Percentiles rank a stretch among this genome's conserved stretches.
Conservation (phyloP, 352 stramenopile species). For the Globisporangium irregulare region DNA sequence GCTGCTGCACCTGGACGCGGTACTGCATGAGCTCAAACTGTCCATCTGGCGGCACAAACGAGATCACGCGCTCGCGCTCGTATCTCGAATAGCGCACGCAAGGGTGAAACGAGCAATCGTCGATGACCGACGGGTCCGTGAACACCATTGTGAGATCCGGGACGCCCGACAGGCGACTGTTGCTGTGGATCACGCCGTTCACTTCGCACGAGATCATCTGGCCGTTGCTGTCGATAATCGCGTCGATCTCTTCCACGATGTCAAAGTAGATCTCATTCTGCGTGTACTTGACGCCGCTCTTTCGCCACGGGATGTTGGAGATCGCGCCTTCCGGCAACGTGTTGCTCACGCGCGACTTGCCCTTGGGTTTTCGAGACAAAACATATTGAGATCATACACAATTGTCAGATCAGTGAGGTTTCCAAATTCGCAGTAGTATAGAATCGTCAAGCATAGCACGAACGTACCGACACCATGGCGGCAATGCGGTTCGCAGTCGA, state of each 20-base stretch:
- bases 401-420: too few relatives aligned
- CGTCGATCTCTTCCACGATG: constrained; percentile 97
- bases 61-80: constrained; percentile 95
- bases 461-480: constrained; percentile 73
- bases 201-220: constrained; percentile 94
- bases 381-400: neutral
- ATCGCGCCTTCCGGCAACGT: constrained; percentile 90
- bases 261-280: constrained; percentile 99
- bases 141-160: constrained; percentile 97
- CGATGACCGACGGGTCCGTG: constrained; percentile 94
- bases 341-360: constrained; percentile 90
- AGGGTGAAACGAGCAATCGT: constrained; percentile 98
- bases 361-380: constrained; percentile 23
- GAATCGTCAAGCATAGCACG: neutral
- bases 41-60: constrained; percentile 97
- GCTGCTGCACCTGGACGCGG: constrained; percentile 77
- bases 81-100: constrained; percentile 97
- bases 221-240: constrained; percentile 92
- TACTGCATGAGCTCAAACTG: constrained; percentile 94
- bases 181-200: constrained; percentile 93
- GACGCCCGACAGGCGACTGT: constrained; percentile 95
- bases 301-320: constrained; percentile 97
- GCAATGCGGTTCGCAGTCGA: constrained; percentile 91
- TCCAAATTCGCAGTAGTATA: neutral
- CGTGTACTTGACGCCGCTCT: constrained; percentile 94